These are phyloP conservation scores for Talaromyces ruber DNA, from an alignment of 495 filamentous ascomycete species.

Conservation along the genomic window DNA sequence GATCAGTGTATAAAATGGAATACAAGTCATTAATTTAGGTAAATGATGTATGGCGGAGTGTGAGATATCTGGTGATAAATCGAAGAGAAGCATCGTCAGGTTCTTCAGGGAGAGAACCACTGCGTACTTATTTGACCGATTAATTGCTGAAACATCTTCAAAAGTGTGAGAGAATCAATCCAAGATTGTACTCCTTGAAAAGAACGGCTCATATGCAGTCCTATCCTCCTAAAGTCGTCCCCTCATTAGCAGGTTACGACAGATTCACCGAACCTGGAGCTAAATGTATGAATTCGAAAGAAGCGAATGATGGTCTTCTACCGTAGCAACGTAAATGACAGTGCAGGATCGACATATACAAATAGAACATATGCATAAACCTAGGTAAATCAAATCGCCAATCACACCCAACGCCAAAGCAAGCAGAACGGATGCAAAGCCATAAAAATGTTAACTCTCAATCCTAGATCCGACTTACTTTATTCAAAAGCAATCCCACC, in stretches of 20 bases:
- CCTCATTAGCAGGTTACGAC: no score
- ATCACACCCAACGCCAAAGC: conserved; percentile 1
- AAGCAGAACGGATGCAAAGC: not conserved
- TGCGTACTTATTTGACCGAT: no score
- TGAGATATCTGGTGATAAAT: no score
- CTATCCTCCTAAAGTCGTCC: no score
- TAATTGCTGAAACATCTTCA: no score
- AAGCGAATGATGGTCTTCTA: not conserved
- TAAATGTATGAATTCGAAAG: not conserved
- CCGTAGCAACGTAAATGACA: not conserved
- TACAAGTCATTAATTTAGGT: conserved; percentile 11
- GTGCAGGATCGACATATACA: not conserved
- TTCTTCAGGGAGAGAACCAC: no score
- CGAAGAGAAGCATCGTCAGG: no score
- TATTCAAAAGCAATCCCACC: not conserved
- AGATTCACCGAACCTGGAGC: not conserved
- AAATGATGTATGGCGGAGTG: not conserved
- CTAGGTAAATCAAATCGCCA: not conserved
- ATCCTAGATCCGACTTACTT: not conserved
- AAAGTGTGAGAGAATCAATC: no score
- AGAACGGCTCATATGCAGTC: no score
- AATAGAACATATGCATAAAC: not conserved
- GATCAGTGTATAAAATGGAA: conserved; percentile 90
- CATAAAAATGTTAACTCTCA: not conserved
- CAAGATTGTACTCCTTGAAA: no score